Evolutionary conservation across 805 yeast genomes (phyloP).

Genomic region (Sugiyamaella mastotermitis): DNA sequence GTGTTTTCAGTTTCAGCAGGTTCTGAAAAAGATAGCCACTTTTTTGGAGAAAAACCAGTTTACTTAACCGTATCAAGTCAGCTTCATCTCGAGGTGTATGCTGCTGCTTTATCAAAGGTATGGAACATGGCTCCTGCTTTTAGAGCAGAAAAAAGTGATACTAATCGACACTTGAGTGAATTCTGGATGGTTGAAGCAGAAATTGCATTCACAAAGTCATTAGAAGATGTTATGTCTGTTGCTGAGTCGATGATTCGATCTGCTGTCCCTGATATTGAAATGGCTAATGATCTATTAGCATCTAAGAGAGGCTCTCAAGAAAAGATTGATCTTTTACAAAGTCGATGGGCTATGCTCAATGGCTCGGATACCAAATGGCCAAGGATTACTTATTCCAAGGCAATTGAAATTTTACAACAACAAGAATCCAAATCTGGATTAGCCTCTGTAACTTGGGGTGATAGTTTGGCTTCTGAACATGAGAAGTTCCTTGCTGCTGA

Average conservation of each 20-base stretch:
- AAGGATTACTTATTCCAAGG: conserved; percentile 67
- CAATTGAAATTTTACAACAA: conserved; percentile 48
- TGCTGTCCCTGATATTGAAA: conserved; percentile 30
- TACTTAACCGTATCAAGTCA: conserved; percentile 89
- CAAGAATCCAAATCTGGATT: conserved; percentile 2
- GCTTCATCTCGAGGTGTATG: conserved; percentile 76
- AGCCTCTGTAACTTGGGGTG: conserved; percentile 50
- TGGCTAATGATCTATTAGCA: conserved; percentile 22
- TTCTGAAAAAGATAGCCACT: conserved; percentile 28
- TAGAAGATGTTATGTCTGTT: conserved; percentile 56
- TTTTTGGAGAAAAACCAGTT: conserved; percentile 45
- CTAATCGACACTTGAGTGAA: conserved; percentile 86
- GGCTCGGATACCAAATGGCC: conserved; percentile 48
- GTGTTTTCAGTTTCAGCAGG: conserved; percentile 54
- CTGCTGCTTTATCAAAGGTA: conserved; percentile 68
- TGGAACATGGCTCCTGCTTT: conserved; percentile 92
- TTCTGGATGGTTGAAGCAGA: conserved; percentile 99
- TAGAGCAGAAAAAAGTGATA: conserved; percentile 87
- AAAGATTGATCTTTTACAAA: conserved; percentile 29
- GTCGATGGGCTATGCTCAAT: conserved; percentile 58
- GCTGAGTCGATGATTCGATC: conserved; percentile 65
- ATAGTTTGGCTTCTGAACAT: conserved; percentile 71
- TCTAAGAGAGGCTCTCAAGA: conserved; percentile 32
- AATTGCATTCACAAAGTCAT: conserved; percentile 50
- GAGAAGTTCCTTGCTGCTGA: conserved; percentile 85